These are phyloP conservation scores for Pythium vanterpoolii DNA, from an alignment of 352 stramenopile genomes.

Conservation along the genomic window DNA sequence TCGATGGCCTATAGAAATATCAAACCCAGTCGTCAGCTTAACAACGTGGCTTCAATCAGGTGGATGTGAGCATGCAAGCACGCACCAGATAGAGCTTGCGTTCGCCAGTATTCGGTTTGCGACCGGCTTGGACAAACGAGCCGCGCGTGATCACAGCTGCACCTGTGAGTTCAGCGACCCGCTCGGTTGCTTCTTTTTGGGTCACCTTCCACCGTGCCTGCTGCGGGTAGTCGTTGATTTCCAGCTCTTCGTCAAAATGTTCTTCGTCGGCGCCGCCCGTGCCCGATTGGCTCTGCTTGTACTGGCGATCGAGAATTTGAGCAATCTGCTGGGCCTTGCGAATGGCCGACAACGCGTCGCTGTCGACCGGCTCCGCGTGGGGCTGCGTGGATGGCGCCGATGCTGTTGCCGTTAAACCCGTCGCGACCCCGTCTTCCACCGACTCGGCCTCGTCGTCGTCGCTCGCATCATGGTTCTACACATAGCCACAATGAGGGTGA, in stretches of 20 bases:
- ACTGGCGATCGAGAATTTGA: slow-evolving; percentile 76
- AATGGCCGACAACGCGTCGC: slow-evolving; percentile 64
- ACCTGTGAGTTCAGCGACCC: slow-evolving; percentile 86
- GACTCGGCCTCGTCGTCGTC: slow-evolving; percentile 53
- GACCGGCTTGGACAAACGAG: slow-evolving; percentile 83
- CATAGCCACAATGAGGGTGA: neutral
- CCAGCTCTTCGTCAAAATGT: slow-evolving; percentile 88
- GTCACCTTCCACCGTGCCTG: slow-evolving; percentile 87
- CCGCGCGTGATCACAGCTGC: slow-evolving; percentile 86
- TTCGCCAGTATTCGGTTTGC: slow-evolving; percentile 81
- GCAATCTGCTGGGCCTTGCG: slow-evolving; percentile 85
- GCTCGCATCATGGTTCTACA: slow-evolving; percentile 39
- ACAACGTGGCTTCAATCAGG: neutral
- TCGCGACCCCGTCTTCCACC: slow-evolving; percentile 13
- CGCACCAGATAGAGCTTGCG: slow-evolving; percentile 87
- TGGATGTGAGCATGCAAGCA: neutral
- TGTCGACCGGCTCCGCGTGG: slow-evolving; percentile 34
- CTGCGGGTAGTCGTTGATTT: slow-evolving; percentile 95
- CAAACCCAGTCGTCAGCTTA: neutral
- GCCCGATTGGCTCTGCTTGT: slow-evolving; percentile 51
- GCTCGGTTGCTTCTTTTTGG: slow-evolving; percentile 84
- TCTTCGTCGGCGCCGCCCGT: slow-evolving; percentile 31
- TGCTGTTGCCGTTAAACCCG: slow-evolving; percentile 1
- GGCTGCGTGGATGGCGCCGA: slow-evolving; percentile 6
- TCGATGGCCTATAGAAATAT: slow-evolving; percentile 62